Evolutionary conservation across 495 filamentous ascomycete species (phyloP).

Genomic region (Trichodelitschia bisporula): DNA sequence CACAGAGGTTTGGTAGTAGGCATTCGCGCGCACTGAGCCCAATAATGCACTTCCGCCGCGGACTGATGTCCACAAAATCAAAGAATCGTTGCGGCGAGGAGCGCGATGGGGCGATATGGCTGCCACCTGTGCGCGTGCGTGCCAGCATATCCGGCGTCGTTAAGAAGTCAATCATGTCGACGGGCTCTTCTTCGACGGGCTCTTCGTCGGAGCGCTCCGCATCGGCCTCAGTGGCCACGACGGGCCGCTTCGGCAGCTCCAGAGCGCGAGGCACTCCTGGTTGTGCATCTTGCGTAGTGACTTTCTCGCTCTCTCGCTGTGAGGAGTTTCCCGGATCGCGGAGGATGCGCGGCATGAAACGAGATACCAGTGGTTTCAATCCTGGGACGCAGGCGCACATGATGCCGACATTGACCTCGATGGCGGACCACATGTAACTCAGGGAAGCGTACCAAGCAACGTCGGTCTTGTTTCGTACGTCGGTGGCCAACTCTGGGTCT

Average conservation of each 20-base stretch:
- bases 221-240: background rate
- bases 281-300: background rate
- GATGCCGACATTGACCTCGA: constrained; percentile 77
- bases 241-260: background rate
- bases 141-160: constrained; percentile 25
- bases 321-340: constrained; percentile 22
- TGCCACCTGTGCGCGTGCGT: constrained; percentile 5
- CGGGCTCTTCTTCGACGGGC: constrained; percentile 13
- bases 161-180: constrained; percentile 32
- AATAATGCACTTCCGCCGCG: constrained; percentile 47
- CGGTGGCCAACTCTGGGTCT: too few relatives aligned
- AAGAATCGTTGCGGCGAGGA: constrained; percentile 23
- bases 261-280: background rate
- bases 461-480: constrained; percentile 16
- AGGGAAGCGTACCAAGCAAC: constrained; percentile 54
- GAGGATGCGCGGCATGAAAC: constrained; percentile 48
- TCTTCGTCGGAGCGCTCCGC: background rate
- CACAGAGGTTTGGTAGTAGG: constrained; percentile 16
- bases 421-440: constrained; percentile 77
- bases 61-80: constrained; percentile 72
- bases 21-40: constrained; percentile 15
- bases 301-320: constrained; percentile 10
- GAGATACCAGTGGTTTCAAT: constrained; percentile 61
- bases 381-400: constrained; percentile 75
- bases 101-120: too few relatives aligned